Evolutionary conservation across 2,329 filamentous ascomycete genomes (phyloP).

Genomic region (Neoscytalidium dimidiatum): DNA sequence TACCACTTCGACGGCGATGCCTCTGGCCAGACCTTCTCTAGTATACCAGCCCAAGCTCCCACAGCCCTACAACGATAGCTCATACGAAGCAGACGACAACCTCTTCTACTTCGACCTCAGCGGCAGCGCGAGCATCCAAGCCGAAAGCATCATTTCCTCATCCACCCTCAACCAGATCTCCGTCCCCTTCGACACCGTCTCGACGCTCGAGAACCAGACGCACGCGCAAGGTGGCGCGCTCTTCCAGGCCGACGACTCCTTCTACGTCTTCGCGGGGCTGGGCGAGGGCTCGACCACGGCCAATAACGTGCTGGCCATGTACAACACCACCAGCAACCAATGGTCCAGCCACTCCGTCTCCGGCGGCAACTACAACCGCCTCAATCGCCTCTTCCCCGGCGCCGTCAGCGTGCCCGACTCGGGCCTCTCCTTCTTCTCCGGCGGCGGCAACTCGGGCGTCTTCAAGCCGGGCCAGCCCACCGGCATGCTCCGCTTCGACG

Average conservation of each 20-base stretch:
- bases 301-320: neutral
- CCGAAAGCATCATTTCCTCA: constrained; percentile 1
- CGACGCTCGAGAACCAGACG: neutral
- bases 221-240: neutral
- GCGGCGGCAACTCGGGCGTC: neutral
- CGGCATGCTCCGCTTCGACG: constrained; percentile 9
- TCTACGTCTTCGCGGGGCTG: constrained; percentile 4
- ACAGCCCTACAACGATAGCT: neutral
- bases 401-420: neutral
- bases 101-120: constrained; percentile 2
- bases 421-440: constrained; percentile 9
- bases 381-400: constrained; percentile 2
- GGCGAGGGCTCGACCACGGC: neutral
- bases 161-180: neutral
- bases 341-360: neutral
- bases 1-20: constrained; percentile 9
- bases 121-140: neutral
- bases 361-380: constrained; percentile 3
- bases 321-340: neutral
- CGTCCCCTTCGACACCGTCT: neutral
- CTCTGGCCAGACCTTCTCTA: neutral
- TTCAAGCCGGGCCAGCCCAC: neutral
- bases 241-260: neutral
- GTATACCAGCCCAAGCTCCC: neutral
- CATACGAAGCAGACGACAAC: neutral